These are phyloP conservation scores for Syncephalastrum sp. DNA, from an alignment of 371 early-diverging fungal species.

Conservation along the genomic window DNA sequence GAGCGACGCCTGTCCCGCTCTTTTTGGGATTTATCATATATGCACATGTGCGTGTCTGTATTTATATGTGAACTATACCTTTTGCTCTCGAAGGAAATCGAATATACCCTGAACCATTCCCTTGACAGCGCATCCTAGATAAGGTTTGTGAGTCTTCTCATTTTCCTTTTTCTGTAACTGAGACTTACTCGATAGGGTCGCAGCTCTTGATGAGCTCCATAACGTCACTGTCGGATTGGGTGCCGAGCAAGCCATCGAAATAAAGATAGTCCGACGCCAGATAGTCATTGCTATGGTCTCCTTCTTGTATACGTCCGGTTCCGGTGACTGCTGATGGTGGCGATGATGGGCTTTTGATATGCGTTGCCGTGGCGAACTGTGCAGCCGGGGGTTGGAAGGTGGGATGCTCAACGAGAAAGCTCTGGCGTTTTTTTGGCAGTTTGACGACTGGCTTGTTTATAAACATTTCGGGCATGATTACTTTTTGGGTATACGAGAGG, in stretches of 20 bases:
- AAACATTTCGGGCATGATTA: slow-evolving; percentile 8
- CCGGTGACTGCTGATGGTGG: background rate
- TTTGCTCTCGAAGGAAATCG: slow-evolving; percentile 13
- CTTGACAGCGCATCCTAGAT: slow-evolving; percentile 1
- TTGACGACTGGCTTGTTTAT: slow-evolving; percentile 11
- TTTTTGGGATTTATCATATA: too few relatives aligned
- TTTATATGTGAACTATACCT: slow-evolving; percentile 1
- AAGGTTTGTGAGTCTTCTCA: background rate
- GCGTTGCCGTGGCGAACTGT: background rate
- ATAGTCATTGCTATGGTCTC: slow-evolving; percentile 1
- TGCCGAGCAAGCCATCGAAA: slow-evolving; percentile 21
- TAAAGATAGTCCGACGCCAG: slow-evolving; percentile 24
- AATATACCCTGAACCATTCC: slow-evolving; percentile 7
- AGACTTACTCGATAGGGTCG: slow-evolving; percentile 33
- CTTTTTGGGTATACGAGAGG: too few relatives aligned
- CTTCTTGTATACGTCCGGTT: background rate
- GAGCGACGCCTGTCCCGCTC: too few relatives aligned
- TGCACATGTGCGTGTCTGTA: background rate
- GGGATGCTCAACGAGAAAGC: slow-evolving; percentile 1
- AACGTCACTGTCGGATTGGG: slow-evolving; percentile 31
- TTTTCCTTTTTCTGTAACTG: too few relatives aligned
- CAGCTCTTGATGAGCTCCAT: slow-evolving; percentile 29
- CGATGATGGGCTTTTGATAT: too few relatives aligned
- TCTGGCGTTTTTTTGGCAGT: slow-evolving; percentile 13
- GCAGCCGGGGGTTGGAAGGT: background rate